Evolutionary conservation across 1,139 yeast species (phyloP).

Genomic region (Saccharomycopsis hybrid): DNA sequence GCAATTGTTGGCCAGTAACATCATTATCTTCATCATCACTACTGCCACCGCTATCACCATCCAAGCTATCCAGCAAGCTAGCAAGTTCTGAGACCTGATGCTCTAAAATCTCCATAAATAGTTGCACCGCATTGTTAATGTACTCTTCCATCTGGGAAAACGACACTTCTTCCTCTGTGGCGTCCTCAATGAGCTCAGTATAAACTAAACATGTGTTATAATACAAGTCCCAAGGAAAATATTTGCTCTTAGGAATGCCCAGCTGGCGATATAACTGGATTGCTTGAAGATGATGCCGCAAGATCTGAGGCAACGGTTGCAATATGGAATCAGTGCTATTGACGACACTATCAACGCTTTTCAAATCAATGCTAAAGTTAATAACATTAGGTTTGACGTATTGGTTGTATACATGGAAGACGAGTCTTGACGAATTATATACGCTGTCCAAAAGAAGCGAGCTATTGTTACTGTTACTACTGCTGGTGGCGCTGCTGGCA

Average conservation of each 20-base stretch:
- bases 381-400: slow-evolving; percentile 36
- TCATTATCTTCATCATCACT: no score
- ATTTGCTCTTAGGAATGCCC: background rate
- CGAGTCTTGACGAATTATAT: slow-evolving; percentile 42
- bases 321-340: slow-evolving; percentile 31
- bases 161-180: slow-evolving; percentile 24
- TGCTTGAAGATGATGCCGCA: slow-evolving; percentile 33
- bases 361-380: slow-evolving; percentile 29
- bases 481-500: background rate
- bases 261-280: slow-evolving; percentile 14
- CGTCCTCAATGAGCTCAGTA: slow-evolving; percentile 38
- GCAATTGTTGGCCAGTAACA: no score
- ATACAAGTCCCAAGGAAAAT: slow-evolving; percentile 36
- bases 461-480: no score
- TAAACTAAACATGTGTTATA: slow-evolving; percentile 42
- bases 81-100: slow-evolving; percentile 26
- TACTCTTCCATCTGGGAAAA: slow-evolving; percentile 17
- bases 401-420: slow-evolving; percentile 41
- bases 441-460: slow-evolving; percentile 26
- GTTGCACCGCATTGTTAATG: slow-evolving; percentile 16
- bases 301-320: slow-evolving; percentile 29
- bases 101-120: slow-evolving; percentile 23
- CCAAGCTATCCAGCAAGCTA: slow-evolving; percentile 22
- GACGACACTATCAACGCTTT: slow-evolving; percentile 35
- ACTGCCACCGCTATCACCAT: no score